These are phyloP conservation scores for Prunus fruticosa DNA, from an alignment of 306 rosid species.

Conservation along the genomic window DNA sequence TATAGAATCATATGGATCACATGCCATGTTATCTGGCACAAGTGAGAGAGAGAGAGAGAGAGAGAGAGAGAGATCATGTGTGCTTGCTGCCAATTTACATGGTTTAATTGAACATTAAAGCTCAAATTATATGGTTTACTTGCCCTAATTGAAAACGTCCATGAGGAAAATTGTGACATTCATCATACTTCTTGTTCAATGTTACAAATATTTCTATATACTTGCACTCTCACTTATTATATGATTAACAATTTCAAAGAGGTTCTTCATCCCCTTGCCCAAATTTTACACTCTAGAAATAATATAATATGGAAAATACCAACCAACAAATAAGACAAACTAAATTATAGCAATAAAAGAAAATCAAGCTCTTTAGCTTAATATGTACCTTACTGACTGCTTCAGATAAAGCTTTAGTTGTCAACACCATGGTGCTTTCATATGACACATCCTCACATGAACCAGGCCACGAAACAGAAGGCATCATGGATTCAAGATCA, in stretches of 20 bases:
- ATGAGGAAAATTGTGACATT: neutral
- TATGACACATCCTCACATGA: constrained; percentile 71
- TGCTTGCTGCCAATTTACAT: neutral
- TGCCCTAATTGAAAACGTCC: neutral
- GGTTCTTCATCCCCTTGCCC: neutral
- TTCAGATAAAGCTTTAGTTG: constrained; percentile 83
- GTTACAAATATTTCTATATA: neutral
- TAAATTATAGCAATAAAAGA: neutral
- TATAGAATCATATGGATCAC: neutral
- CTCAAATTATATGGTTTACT: neutral
- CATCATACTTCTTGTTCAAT: neutral
- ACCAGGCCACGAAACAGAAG: constrained; percentile 98
- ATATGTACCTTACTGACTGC: constrained; percentile 68
- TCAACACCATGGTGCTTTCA: constrained; percentile 78
- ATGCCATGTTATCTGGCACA: neutral
- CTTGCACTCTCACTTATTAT: neutral
- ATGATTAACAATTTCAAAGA: neutral
- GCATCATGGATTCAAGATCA: constrained; percentile 90
- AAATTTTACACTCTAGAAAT: neutral
- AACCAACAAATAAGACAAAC: neutral
- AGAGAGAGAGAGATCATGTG: neutral
- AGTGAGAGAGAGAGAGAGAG: neutral
- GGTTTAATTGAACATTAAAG: neutral
- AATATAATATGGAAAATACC: neutral
- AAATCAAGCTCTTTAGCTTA: constrained; percentile 19